Evolutionary conservation across 352 stramenopile species (phyloP).

Genomic region (Phytopythium cucurbitacearum): DNA sequence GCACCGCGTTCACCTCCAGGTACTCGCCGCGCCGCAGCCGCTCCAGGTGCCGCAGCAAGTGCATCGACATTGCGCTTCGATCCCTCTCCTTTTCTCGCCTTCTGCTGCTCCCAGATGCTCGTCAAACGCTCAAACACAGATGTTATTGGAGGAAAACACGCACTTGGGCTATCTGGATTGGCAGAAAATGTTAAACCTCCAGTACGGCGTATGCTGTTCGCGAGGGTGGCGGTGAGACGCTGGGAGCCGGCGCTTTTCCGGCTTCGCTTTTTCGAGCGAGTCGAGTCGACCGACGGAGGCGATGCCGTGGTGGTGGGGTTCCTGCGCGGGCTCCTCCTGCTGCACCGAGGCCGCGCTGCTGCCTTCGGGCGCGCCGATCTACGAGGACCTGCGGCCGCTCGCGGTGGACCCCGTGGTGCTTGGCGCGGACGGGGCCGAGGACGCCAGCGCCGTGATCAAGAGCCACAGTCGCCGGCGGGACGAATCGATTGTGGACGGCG

Average conservation of each 20-base stretch:
- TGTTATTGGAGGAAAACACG: no score
- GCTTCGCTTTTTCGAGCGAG: no score
- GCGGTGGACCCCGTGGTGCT: constrained; percentile 11
- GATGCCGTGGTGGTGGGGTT: constrained; percentile 49
- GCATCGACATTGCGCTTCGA: constrained; percentile 17
- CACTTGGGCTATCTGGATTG: constrained; percentile 5
- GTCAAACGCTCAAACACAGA: no score
- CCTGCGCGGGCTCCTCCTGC: constrained; percentile 49
- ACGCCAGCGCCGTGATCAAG: no score
- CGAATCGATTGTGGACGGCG: no score
- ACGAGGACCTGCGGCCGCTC: constrained; percentile 46
- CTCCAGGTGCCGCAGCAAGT: constrained; percentile 44
- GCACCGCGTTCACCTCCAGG: constrained; percentile 44
- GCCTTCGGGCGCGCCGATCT: constrained; percentile 22
- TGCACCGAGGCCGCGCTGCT: constrained; percentile 31
- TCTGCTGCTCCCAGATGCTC: neutral
- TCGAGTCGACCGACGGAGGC: no score
- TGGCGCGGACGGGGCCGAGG: no score
- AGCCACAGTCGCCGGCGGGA: no score
- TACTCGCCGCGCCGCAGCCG: constrained; percentile 52
- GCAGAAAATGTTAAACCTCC: neutral
- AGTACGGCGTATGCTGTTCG: neutral
- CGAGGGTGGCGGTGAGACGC: neutral
- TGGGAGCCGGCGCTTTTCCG: no score
- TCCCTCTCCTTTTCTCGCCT: neutral